These are phyloP conservation scores for Termitomyces sp. DNA, from an alignment of 768 basidiomycete species.

Conservation along the genomic window DNA sequence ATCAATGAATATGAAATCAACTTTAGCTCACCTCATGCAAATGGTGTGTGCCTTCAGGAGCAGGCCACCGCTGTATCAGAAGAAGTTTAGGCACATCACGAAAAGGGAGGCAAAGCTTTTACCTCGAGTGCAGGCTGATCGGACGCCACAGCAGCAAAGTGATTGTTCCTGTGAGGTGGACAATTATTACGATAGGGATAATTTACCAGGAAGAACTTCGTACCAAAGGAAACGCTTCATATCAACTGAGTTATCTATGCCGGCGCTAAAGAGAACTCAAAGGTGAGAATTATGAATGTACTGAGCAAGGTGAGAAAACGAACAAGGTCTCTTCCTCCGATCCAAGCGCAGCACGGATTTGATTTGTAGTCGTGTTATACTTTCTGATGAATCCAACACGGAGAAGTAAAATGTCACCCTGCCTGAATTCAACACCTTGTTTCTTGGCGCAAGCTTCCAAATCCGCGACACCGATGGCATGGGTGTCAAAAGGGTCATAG, in stretches of 20 bases:
- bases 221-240: conserved; percentile 71
- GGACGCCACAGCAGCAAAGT: conserved; percentile 65
- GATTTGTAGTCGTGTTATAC: conserved; percentile 38
- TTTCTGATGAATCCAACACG: conserved; percentile 60
- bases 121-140: conserved; percentile 67
- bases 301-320: conserved; percentile 16
- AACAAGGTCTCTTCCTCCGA: conserved; percentile 48
- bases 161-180: conserved; percentile 50
- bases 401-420: conserved; percentile 57
- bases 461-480: conserved; percentile 46
- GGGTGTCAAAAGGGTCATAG: conserved; percentile 59
- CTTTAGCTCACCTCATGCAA: conserved; percentile 53
- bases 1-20: not conserved
- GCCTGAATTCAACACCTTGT: conserved; percentile 54
- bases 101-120: not conserved
- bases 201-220: not conserved
- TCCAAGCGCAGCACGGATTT: conserved; percentile 37
- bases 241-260: conserved; percentile 60
- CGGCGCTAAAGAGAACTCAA: conserved; percentile 37
- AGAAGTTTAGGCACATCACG: not conserved
- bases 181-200: not conserved
- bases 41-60: conserved; percentile 32
- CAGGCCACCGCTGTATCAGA: conserved; percentile 45
- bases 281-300: no score
- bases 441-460: conserved; percentile 44